phyloP scores from a whole-genome alignment of 139 green algal genomes.

The Chlorella sorokiniana region DNA sequence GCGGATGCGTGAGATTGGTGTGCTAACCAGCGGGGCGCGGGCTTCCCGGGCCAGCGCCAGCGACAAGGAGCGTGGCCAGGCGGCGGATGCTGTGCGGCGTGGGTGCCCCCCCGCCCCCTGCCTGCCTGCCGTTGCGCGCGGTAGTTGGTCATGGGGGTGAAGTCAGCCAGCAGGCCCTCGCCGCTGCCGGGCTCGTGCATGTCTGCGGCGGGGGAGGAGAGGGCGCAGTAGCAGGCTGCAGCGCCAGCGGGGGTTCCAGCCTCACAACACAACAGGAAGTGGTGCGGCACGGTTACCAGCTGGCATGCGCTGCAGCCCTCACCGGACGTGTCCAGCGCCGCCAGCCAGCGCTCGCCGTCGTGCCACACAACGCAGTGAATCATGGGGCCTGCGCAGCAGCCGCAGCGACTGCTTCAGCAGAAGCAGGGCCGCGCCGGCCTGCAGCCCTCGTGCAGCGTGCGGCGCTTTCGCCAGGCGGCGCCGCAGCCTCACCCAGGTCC shows the following conservation, averaged over 20 bases:
- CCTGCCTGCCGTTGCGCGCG: constrained; percentile 16
- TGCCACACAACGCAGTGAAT: constrained; percentile 92
- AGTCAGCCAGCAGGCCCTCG: constrained; percentile 63
- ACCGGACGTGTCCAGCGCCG: constrained; percentile 80
- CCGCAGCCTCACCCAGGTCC: constrained; percentile 48
- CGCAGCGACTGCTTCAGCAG: neutral
- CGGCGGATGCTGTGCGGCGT: no score
- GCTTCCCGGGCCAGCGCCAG: no score
- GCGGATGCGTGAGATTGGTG: neutral
- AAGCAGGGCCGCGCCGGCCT: neutral
- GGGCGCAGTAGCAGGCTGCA: neutral
- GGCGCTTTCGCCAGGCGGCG: no score
- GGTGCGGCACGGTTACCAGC: neutral
- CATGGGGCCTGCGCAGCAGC: constrained; percentile 58
- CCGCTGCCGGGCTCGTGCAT: constrained; percentile 40
- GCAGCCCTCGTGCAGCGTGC: no score
- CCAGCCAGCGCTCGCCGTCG: constrained; percentile 78
- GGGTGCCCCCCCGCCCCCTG: neutral
- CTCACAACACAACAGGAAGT: no score
- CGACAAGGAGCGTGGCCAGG: no score
- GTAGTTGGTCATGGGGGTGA: constrained; percentile 72
- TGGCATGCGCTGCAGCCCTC: neutral
- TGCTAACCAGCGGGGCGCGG: no score
- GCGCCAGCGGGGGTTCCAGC: neutral
- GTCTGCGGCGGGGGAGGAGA: neutral